Evolutionary conservation across 1,139 yeast species (phyloP), one percentile per base, ranked within the genome.

Genomic region (Eremothecium sinecaudum): DNA sequence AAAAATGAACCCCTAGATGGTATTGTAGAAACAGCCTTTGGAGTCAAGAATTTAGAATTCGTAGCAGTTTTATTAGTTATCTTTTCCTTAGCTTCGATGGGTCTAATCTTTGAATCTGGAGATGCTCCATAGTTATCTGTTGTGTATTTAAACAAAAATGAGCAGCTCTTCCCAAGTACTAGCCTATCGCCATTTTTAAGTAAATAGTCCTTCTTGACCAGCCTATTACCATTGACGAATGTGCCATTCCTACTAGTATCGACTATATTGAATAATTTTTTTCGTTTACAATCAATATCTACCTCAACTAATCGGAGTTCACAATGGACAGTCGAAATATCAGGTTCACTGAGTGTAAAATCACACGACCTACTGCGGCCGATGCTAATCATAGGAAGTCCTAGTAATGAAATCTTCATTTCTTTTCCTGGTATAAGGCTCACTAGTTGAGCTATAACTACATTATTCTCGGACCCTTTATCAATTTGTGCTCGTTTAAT

Each of bases 201-300:
- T 18, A 78, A 51, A 6, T 62, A 59, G 23, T 64, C 66, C 15
- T 69, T 65, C 10, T 64, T 68, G 0, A 75, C 76, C 3, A 78
- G 48, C 29, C 63, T 51, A 25, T 67, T 69, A 11, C 73, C 81
- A 47, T 79, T 80, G 11, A 79, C 62, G 44, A 62, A 75, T 0
- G 82, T 71, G 2, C 90, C 90, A 50, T 79, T 79, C 4, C 81
- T 63, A 44, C 84, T 76, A 30, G 64, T 47, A 51, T 79, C 87
- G 3, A 71, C 64, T 13, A 78, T 48, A 41, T 69, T 68, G 24
- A 75, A 54, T 29, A 70, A 58, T 32, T 67, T 70, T 18, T 64
- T 53, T 12, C 54, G 53, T 15, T 59, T 60, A 15, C 62, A 59
- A 19, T 61, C 62, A 17, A 58, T 46, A 3, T 61, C 51, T 38